Base-by-base conservation (phyloP, 345 rosid genomes). In the Salix caprea region DNA sequence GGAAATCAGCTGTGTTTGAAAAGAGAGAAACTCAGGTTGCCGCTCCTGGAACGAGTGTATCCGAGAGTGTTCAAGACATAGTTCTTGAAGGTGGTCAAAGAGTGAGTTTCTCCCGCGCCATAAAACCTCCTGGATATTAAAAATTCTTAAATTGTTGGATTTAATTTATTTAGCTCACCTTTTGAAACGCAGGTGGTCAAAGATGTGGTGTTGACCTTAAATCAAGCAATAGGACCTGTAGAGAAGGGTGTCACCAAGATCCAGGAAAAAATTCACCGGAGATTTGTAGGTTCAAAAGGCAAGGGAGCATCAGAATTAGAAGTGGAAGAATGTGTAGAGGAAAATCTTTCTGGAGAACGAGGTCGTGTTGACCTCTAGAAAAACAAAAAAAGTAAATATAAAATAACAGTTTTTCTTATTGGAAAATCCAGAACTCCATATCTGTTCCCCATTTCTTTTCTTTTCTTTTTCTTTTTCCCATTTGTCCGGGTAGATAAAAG, bases 161-260 rank as follows among this genome's bases (percentile, higher is more conserved):
- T 32, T n/a, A n/a, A n/a, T n/a, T 56, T 52, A 19, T 39, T 50
- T 5, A 4, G 56, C 1, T 13, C n/a, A 4, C 36, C 24, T 7
- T 4, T 52, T 58, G 9, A 30, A 23, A 34, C 66, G 46, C 85
- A 92, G 97, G 94, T 91, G 4, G 89, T 90, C 39, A 85, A 91
- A 62, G 99, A 89, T 84, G 95, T 96, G 37, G 91, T 86, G 50
- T 83, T 93, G 82, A 92, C 97, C 2, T 89, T 92, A 80, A 96
- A 96, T 83, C 97, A 90, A 84, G 97, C 97, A 13, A 91, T 93
- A 36, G 89, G 92, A 71, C 97, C 98, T 2, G 90, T 89, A 24
- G 94, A 90, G 85, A 92, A 91, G 73, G 97, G 98, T 14, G 91
- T 90, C n/a, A 90, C 89, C 1, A 92, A 87, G 88, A 88, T 91